Evolutionary conservation across 345 rosid genomes (phyloP).

Genomic region (Populus alba): DNA sequence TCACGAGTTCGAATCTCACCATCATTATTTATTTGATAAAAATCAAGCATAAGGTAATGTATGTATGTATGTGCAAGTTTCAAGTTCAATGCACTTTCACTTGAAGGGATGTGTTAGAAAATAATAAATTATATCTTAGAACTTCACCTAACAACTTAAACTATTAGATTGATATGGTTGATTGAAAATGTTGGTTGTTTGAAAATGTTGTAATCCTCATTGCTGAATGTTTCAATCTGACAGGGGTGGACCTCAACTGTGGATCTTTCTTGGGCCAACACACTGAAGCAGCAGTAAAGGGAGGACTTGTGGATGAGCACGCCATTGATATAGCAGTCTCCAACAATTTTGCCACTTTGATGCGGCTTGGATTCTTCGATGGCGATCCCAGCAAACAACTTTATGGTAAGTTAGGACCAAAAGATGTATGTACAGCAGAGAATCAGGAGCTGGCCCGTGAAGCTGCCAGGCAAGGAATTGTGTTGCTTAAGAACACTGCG

Average conservation of each 20-base stretch:
- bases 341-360: constrained; percentile 76
- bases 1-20: too few species aligned
- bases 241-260: constrained; percentile 82
- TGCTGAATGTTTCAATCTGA: not conserved
- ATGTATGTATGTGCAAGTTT: too few species aligned
- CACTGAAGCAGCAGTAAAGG: constrained; percentile 75
- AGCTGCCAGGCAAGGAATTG: constrained; percentile 94
- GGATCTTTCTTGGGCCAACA: constrained; percentile 70
- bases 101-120: too few species aligned
- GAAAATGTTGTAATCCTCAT: not conserved
- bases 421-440: constrained; percentile 66
- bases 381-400: constrained; percentile 75
- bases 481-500: constrained; percentile 62
- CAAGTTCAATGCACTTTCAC: too few species aligned
- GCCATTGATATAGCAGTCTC: constrained; percentile 60
- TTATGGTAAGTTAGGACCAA: constrained; percentile 74
- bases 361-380: constrained; percentile 92
- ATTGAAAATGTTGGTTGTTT: too few species aligned
- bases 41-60: too few species aligned
- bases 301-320: constrained; percentile 54
- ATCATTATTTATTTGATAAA: too few species aligned
- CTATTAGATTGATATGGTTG: too few species aligned
- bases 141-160: too few species aligned
- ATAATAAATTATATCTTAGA: too few species aligned
- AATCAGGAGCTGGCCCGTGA: constrained; percentile 82